Conservation (phyloP, 2,329 filamentous ascomycete species). For the Fusarium sp. region DNA sequence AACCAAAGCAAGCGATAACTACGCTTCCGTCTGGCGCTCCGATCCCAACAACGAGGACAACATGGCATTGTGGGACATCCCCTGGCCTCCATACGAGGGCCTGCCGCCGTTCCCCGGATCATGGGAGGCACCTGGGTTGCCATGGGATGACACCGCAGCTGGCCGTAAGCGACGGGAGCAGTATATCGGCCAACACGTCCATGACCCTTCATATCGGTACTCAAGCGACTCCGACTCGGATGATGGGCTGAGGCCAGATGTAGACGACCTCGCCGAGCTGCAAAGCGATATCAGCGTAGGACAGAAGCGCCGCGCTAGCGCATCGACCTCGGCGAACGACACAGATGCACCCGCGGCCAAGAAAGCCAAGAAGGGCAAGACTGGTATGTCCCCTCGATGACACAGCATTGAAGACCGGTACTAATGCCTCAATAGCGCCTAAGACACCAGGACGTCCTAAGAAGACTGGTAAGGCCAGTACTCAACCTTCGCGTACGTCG, state of each 20-base stretch:
- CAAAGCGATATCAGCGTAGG: constrained; percentile 1
- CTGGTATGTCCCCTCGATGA: not conserved
- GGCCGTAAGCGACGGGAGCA: not conserved
- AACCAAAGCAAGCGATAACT: constrained; percentile 24
- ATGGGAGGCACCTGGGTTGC: constrained; percentile 36
- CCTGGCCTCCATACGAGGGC: constrained; percentile 49
- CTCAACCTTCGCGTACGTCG: constrained; percentile 23
- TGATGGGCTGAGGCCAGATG: constrained; percentile 39
- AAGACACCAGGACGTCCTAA: constrained; percentile 17
- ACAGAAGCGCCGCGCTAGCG: constrained; percentile 7
- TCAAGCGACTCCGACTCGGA: constrained; percentile 39
- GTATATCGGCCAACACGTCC: constrained; percentile 9
- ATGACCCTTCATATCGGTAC: constrained; percentile 41
- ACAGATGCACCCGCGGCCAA: constrained; percentile 27
- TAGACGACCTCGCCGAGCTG: constrained; percentile 32
- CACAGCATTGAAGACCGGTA: rapidly evolving
- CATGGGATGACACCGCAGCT: not conserved
- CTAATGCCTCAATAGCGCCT: not conserved
- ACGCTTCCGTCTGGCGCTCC: constrained; percentile 45
- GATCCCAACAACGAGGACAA: constrained; percentile 54
- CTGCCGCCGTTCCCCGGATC: constrained; percentile 40
- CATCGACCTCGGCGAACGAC: not conserved
- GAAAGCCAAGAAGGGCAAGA: constrained; percentile 24
- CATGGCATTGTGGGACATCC: constrained; percentile 42
- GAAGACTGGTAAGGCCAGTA: constrained; percentile 11